Percentiles rank a stretch among this genome's conserved stretches.
phyloP scores from a whole-genome alignment of 345 rosid species.

The Linum trigynum region DNA sequence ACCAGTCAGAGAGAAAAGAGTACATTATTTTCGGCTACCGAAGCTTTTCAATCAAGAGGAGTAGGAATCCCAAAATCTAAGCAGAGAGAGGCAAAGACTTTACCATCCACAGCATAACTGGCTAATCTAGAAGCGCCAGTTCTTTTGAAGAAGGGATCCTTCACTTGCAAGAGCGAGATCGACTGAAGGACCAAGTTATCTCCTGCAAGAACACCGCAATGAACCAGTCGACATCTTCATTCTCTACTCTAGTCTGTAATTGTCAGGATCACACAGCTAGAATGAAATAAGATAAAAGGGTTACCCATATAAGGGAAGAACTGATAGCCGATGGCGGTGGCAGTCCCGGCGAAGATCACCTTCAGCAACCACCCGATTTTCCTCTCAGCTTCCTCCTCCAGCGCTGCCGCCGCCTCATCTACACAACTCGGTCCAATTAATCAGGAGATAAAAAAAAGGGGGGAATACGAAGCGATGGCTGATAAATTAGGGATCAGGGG shows the following conservation, averaged over 20 bases:
- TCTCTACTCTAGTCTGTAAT: neutral
- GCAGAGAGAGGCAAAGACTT: neutral
- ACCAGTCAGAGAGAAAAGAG: neutral
- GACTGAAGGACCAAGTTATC: conserved; percentile 84
- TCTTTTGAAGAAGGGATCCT: conserved; percentile 89
- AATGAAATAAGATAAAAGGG: neutral
- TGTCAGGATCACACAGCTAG: neutral
- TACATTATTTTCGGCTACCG: neutral
- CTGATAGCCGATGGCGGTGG: conserved; percentile 55
- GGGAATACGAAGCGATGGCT: neutral
- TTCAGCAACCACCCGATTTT: conserved; percentile 82
- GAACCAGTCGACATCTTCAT: neutral
- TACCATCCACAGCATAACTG: conserved; percentile 78
- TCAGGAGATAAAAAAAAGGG: neutral
- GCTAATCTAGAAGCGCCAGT: conserved; percentile 88
- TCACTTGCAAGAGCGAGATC: conserved; percentile 68
- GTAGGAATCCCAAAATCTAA: neutral
- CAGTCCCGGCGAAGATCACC: conserved; percentile 70
- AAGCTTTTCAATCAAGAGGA: neutral
- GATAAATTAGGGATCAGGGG: neutral
- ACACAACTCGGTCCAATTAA: conserved; percentile 2
- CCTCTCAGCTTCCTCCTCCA: conserved; percentile 84
- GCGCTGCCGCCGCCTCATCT: conserved; percentile 40
- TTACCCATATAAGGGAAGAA: conserved; percentile 81
- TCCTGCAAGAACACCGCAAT: conserved; percentile 31